Base-by-base conservation (phyloP, 106 monocot species). In the Amphibolis antarctica region DNA sequence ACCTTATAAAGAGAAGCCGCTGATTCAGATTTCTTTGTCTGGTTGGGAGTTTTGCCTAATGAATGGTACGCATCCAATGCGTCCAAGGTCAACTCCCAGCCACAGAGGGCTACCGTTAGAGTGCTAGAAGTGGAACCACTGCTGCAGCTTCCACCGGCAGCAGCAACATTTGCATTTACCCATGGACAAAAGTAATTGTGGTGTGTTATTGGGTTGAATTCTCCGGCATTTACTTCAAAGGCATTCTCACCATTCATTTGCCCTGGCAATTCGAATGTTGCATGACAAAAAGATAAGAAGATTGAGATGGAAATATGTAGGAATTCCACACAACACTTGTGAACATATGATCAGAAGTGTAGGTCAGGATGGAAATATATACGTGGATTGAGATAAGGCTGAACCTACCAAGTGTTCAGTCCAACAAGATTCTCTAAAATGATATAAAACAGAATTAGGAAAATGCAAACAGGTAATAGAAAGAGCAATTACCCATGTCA, bases 1-100 rank as follows among this genome's bases (percentile, higher is more conserved):
- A 86, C 96, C 96, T 90, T 86, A 51, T 77, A 98, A 12, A 86
- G 78, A 68, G 96, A 98, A 76, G 96, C 96, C 31, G 96, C 96
- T 66, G 96, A 98, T 25, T 90, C 96, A 24, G 96, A 98, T 59
- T 74, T 82, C 78, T 82, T 66, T 26, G 68, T 82, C 50, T 84
- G 90, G 69, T 80, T 96, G 24, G 83, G 86, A 71, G 76, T 71
- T 60, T 84, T 74, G 44, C 84, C 86, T 45, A 90, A 67, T 13
- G 84, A 78, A 17, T 80, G 78, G 44, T 69, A 87, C 24, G 76
- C 76, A 73, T 98, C 90, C 54, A 98, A 74, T 4, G 90, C 96
- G 72, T 98, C 90, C 59, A 98, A 56, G 12, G 96, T 98, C 18
- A 98, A 74, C 72, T 90, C 79, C 96, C 96, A 98, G 44, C 96